phyloP scores from a whole-genome alignment of 1,284 basidiomycete genomes.

The Porphyrellus sp. region DNA sequence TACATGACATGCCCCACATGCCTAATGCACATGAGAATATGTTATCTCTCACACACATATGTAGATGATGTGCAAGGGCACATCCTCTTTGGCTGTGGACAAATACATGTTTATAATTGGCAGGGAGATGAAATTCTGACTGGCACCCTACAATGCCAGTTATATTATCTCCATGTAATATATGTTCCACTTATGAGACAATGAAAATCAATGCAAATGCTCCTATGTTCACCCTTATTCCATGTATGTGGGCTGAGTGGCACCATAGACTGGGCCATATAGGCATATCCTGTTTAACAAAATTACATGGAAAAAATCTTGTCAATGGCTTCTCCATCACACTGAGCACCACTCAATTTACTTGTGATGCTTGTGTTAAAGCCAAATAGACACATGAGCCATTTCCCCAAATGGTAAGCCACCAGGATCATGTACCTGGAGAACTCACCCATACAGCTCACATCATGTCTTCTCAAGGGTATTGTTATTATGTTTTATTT shows the following conservation, averaged over 20 bases:
- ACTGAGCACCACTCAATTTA: not conserved
- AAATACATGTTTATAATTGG: no score
- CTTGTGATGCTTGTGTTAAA: not conserved
- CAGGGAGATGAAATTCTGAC: no score
- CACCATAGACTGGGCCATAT: not conserved
- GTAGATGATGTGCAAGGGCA: no score
- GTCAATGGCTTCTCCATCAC: not conserved
- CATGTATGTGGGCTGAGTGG: not conserved
- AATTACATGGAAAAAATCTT: not conserved
- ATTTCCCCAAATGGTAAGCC: not conserved
- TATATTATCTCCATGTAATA: no score
- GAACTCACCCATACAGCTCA: not conserved
- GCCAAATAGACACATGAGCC: not conserved
- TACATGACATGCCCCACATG: not conserved
- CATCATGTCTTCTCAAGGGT: no score
- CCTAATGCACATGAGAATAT: not conserved
- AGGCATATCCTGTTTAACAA: not conserved
- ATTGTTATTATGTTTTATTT: not conserved
- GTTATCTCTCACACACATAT: no score
- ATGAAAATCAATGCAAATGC: no score
- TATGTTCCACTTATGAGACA: no score
- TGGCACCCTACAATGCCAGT: no score
- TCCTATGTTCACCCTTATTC: no score
- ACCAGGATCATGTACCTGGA: no score
- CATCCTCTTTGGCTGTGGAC: no score